A percentile compares a stretch with the other conserved stretches of the same genome.
Evolutionary conservation across 176 grass and related monocot species (phyloP).

Genomic region (Carex myosuroides): DNA sequence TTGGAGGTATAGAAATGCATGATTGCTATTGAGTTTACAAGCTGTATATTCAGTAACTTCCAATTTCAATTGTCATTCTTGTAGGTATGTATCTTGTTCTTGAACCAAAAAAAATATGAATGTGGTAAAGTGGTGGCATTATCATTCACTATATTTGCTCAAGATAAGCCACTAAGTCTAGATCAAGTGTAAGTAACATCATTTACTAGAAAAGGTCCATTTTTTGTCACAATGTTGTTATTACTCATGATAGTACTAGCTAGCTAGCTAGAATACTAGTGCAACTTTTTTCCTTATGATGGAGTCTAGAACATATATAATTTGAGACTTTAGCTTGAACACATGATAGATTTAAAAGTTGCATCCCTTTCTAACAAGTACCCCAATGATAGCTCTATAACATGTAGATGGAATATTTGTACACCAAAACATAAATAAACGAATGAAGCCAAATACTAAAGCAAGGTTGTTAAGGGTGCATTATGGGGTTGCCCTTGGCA

Average conservation of each 20-base stretch:
- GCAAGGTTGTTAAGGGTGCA: neutral
- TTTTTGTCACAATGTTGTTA: neutral
- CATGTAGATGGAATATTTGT: neutral
- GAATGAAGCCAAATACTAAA: neutral
- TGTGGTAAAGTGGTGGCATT: too few species aligned
- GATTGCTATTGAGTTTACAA: neutral
- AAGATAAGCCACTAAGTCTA: constrained; percentile 1
- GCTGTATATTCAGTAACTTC: too few species aligned
- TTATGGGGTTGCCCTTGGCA: neutral
- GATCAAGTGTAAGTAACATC: neutral
- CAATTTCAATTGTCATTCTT: too few species aligned
- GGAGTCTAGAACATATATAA: neutral
- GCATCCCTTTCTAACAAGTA: constrained; percentile 1
- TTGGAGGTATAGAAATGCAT: neutral
- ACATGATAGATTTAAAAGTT: constrained; percentile 11
- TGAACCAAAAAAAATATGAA: too few species aligned
- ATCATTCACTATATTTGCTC: neutral
- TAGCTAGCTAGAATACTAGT: neutral
- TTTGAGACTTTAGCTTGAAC: neutral
- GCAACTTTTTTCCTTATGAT: neutral
- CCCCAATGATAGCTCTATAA: neutral
- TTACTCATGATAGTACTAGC: neutral
- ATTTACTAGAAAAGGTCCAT: neutral
- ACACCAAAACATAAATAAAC: neutral
- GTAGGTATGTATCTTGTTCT: too few species aligned